These are phyloP conservation scores for Epichloe brachyelytri DNA, from an alignment of 2,329 filamentous ascomycete genomes.

Conservation along the genomic window DNA sequence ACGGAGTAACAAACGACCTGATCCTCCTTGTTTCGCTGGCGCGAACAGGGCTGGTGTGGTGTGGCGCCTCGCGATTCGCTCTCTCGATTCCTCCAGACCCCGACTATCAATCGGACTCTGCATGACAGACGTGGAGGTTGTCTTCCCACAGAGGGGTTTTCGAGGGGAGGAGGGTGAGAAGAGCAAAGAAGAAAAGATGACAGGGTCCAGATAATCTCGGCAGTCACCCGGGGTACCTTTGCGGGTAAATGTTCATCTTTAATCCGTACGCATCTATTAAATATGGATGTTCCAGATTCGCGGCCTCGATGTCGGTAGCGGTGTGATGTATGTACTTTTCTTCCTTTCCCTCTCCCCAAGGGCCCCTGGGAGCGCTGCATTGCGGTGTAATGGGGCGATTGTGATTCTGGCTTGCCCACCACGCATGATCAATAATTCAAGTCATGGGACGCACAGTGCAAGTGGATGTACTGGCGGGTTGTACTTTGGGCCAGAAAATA, in stretches of 20 bases:
- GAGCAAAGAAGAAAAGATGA: not conserved
- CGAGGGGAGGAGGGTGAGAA: not conserved
- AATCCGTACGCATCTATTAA: too few relatives aligned
- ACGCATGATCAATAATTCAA: too few relatives aligned
- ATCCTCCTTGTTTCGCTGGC: not conserved
- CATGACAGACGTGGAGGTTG: not conserved
- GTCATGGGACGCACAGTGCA: not conserved
- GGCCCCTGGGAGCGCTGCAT: not conserved
- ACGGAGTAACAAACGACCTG: not conserved
- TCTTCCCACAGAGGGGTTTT: not conserved
- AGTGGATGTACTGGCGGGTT: not conserved
- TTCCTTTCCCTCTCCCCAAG: not conserved
- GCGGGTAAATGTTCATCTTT: not conserved
- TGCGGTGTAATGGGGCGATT: too few relatives aligned
- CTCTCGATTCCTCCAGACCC: not conserved
- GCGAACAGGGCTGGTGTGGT: not conserved
- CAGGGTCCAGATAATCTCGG: not conserved
- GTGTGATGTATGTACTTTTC: not conserved
- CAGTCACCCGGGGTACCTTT: not conserved
- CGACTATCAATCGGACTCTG: not conserved
- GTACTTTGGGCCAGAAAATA: not conserved
- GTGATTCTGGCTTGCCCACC: too few relatives aligned
- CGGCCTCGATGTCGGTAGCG: not conserved
- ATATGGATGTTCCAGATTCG: not conserved
- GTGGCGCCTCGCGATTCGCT: conserved; percentile 2